A percentile compares a stretch with the other conserved stretches of the same genome.
Conservation (phyloP, 345 rosid species). For the Luvunga scandens region DNA sequence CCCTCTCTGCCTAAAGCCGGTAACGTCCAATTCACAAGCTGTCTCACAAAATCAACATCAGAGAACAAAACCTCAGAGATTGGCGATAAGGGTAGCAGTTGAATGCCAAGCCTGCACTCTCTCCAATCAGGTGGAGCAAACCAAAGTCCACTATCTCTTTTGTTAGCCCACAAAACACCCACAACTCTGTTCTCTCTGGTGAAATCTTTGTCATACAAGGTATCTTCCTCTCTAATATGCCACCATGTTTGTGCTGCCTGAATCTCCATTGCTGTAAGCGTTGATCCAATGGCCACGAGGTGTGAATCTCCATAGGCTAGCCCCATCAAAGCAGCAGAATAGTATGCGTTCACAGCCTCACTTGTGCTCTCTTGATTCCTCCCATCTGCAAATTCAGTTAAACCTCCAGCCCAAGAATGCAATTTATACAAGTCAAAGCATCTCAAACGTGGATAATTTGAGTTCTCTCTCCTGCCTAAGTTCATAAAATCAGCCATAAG, state of each 20-base stretch:
- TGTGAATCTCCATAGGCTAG: slow-evolving; percentile 88
- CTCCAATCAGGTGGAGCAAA: slow-evolving; percentile 77
- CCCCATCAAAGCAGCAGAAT: slow-evolving; percentile 88
- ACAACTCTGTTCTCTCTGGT: slow-evolving; percentile 71
- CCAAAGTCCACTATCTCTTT: slow-evolving; percentile 92
- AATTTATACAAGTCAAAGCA: slow-evolving; percentile 87
- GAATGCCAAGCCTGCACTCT: slow-evolving; percentile 90
- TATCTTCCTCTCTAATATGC: slow-evolving; percentile 70
- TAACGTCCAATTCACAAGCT: slow-evolving; percentile 79
- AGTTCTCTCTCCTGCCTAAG: slow-evolving; percentile 48
- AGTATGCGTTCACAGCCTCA: slow-evolving; percentile 90
- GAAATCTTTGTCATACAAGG: slow-evolving; percentile 57
- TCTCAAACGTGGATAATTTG: slow-evolving; percentile 67
- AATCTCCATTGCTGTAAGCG: slow-evolving; percentile 72
- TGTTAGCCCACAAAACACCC: slow-evolving; percentile 86
- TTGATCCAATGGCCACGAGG: slow-evolving; percentile 64
- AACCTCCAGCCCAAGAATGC: slow-evolving; percentile 97
- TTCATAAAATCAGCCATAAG: slow-evolving; percentile 85
- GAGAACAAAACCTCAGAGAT: slow-evolving; percentile 73
- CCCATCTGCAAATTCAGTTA: slow-evolving; percentile 84
- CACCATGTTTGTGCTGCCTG: slow-evolving; percentile 92
- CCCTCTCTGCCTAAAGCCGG: slow-evolving; percentile 68
- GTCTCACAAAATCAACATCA: slow-evolving; percentile 44
- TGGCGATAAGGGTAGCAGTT: slow-evolving; percentile 68
- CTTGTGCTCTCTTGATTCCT: slow-evolving; percentile 92